Evolutionary conservation across 352 stramenopile species (phyloP), one percentile per base, ranked within the genome.

Genomic region (Globisporangium nagaii): DNA sequence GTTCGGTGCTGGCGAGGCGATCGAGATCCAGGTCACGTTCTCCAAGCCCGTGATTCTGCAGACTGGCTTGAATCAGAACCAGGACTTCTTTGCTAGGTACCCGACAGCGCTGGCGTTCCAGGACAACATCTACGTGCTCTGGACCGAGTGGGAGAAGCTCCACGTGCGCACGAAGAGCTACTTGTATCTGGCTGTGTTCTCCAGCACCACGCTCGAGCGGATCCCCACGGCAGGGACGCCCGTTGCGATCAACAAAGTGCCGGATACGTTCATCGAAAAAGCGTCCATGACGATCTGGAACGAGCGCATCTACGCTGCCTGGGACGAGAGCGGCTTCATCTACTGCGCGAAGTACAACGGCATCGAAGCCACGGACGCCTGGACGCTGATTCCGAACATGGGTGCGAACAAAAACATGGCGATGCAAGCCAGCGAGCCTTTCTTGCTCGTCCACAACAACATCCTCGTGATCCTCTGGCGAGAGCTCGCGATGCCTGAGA

Each of bases 1-100:
- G 0, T 82, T 80, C 49, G 82, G 79, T 1, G 72, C 66, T 2
- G 82, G 82, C 1, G 79, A 93, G 47, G 60, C 79, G 17, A 85
- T 93, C 20, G 59, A 79, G 6, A 85, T 93, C 20, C 60, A 87
- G 15, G 61, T 90, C 10, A 81, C 59, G 10, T 87, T 93, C 35
- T 86, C 79, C 0, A 89, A 88, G 34, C 24, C 66, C 11, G 64
- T 89, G n/a, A 68, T 79, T 3, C 32, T 88, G 1, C 63, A 88
- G 15, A 83, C 77, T 0, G 82, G 82, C 2, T 45, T 92, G 3
- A 92, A 89, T 32, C 51, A 51, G 6, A 72, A 92, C 24, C 75
- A 84, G 34, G 63, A 81, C 11, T 79, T 52, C 47, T 66, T 77
- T 27, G 82, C 82, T 4, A 55, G 70, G 8, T 62, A 72, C 22